Evolutionary conservation across 2,329 filamentous ascomycete species (phyloP).

Genomic region (Clarireedia homoeocarpa): DNA sequence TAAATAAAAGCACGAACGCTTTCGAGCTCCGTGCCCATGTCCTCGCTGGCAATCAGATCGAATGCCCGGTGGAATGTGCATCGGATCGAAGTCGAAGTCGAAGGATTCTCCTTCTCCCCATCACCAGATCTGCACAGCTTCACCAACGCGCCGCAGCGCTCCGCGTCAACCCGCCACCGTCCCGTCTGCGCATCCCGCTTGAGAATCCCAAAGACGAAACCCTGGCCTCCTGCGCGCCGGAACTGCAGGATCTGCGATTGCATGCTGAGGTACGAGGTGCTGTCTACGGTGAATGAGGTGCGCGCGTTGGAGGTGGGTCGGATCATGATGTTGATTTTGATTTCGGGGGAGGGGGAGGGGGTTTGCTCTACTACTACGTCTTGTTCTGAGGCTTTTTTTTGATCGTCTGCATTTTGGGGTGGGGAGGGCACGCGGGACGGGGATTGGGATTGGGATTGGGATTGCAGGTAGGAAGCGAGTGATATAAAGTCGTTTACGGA

Average conservation of each 20-base stretch:
- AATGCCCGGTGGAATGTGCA: slow-evolving; percentile 50
- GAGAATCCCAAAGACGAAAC: slow-evolving; percentile 46
- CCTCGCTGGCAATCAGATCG: slow-evolving; percentile 30
- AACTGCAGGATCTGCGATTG: slow-evolving; percentile 32
- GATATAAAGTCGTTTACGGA: slow-evolving; percentile 17
- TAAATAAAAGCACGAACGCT: neutral
- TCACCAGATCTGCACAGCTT: slow-evolving; percentile 12
- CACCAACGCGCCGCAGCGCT: slow-evolving; percentile 36
- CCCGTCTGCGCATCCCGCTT: slow-evolving; percentile 7
- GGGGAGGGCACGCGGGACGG: no score
- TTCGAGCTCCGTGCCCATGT: slow-evolving; percentile 10
- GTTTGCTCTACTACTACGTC: no score
- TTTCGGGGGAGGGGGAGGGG: no score
- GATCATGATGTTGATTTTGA: no score
- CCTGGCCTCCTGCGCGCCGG: slow-evolving; percentile 31
- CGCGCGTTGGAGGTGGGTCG: slow-evolving; percentile 8
- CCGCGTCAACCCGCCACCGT: slow-evolving; percentile 31
- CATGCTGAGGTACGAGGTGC: slow-evolving; percentile 30
- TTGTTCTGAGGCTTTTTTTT: no score
- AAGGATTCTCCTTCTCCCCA: slow-evolving; percentile 29
- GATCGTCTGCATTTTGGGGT: no score
- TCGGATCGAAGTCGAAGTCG: no score
- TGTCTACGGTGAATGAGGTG: slow-evolving; percentile 29
- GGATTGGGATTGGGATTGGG: no score
- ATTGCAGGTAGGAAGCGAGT: no score